These are phyloP conservation scores for Neurospora africana DNA, from an alignment of 495 filamentous ascomycete species.

Conservation along the genomic window DNA sequence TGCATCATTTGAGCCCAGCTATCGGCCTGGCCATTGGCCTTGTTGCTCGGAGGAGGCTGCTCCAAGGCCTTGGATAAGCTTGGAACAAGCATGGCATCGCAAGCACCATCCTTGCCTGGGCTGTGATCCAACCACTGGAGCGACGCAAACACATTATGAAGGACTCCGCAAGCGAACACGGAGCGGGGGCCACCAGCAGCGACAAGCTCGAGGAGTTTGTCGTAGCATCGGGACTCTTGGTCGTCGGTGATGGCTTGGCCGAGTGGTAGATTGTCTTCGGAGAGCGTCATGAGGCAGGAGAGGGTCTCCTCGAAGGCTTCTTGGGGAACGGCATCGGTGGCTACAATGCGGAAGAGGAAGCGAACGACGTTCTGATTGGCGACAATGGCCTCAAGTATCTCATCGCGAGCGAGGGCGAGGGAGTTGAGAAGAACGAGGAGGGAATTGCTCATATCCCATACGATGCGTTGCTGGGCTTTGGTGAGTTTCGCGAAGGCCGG, in stretches of 20 bases:
- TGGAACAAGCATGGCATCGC: conserved; percentile 38
- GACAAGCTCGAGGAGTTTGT: conserved; percentile 26
- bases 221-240: conserved; percentile 25
- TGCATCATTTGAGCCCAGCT: conserved; percentile 29
- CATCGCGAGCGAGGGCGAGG: conserved; percentile 42
- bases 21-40: conserved; percentile 19
- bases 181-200: conserved; percentile 23
- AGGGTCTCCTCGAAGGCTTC: conserved; percentile 33
- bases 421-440: conserved; percentile 33
- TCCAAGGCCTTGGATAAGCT: conserved; percentile 29
- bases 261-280: conserved; percentile 42
- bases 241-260: conserved; percentile 33
- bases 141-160: conserved; percentile 41
- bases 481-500: conserved; percentile 30
- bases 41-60: conserved; percentile 12
- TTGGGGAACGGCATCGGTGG: conserved; percentile 19
- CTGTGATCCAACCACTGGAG: conserved; percentile 39
- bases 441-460: conserved; percentile 40
- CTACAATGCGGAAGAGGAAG: conserved; percentile 41
- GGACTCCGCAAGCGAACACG: conserved; percentile 38
- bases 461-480: conserved; percentile 38
- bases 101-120: conserved; percentile 33
- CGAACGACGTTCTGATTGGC: conserved; percentile 33
- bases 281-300: conserved; percentile 42
- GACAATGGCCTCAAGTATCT: conserved; percentile 41